Base-by-base conservation (phyloP, 1,139 yeast genomes). In the Suhomyces anneliseae region DNA sequence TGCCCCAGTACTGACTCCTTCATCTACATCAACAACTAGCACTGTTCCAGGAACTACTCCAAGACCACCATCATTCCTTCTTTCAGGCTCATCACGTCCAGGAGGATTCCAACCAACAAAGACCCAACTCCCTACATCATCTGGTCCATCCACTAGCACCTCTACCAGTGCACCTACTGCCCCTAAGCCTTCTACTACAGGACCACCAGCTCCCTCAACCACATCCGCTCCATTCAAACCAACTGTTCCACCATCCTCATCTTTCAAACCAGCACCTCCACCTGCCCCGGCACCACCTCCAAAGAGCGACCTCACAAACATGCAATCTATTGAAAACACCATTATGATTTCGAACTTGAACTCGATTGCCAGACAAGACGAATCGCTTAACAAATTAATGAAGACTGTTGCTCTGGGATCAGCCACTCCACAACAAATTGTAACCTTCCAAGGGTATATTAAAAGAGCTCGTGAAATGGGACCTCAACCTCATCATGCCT, bases 261-360 rank as follows among this genome's bases (percentile, higher is more conserved):
- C 43, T 8, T 10, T 27, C 34, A 24, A 14, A 19, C 27, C 41
- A n/a, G 10, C 36, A 8, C 36, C 48, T 19, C 36, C 43, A 7
- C 34, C 48, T 32, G 27, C 43, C n/a, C 39, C 44, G 33, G 39
- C 47, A 32, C 24, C 46, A 27, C 56, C 64, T 6, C 55, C 64
- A 1, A 42, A 44, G 12, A 38, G 47, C 11, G 63, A 66, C 27
- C 65, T 66, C 19, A 75, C 73, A 45, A 67, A 78, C 45, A 78
- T 81, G 79, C 78, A 80, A 46, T 74, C 84, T 6, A 78, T 79
- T 1, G 89, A 84, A 44, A 85, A 87, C 60, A 84, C 85, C 43
- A 81, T 86, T 46, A 89, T 90, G 87, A 89, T 92, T 54, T 81
- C 85, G 7, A 88, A 90, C 58, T 75, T 92, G 55, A 90, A 90